These are phyloP conservation scores for Haplosporangium sp. DNA, from an alignment of 371 early-diverging fungal genomes.

Conservation along the genomic window DNA sequence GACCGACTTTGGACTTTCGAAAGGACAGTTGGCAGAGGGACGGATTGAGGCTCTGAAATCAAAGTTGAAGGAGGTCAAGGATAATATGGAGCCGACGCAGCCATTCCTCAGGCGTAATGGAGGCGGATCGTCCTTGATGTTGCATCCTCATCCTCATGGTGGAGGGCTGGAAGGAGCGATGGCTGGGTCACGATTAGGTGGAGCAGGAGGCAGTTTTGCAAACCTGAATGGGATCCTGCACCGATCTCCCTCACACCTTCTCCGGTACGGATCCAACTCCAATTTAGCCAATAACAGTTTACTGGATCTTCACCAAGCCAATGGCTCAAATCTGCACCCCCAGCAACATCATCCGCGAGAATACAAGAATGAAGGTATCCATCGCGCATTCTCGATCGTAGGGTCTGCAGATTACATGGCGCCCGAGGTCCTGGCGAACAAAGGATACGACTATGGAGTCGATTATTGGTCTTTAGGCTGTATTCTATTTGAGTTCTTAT, in stretches of 20 bases:
- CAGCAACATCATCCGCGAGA: constrained; percentile 54
- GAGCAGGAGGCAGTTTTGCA: constrained; percentile 33
- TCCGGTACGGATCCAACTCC: constrained; percentile 29
- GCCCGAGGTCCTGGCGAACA: constrained; percentile 71
- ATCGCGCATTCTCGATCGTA: constrained; percentile 73
- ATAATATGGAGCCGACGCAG: constrained; percentile 66
- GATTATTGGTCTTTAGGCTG: constrained; percentile 95
- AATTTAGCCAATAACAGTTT: constrained; percentile 34
- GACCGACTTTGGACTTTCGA: constrained; percentile 92
- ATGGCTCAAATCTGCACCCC: neutral
- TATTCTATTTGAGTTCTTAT: constrained; percentile 88
- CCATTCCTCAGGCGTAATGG: constrained; percentile 59
- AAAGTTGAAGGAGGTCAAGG: constrained; percentile 56
- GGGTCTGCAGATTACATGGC: constrained; percentile 89
- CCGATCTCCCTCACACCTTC: constrained; percentile 37
- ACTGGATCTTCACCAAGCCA: constrained; percentile 10
- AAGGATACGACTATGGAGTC: constrained; percentile 80
- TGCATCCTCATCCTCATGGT: constrained; percentile 66
- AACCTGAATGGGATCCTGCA: constrained; percentile 43
- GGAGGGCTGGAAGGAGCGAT: constrained; percentile 10
- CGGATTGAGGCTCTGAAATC: constrained; percentile 66
- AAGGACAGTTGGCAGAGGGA: constrained; percentile 73
- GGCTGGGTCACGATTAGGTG: constrained; percentile 7
- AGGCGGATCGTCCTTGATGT: constrained; percentile 69
- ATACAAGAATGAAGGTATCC: constrained; percentile 61